Conservation (phyloP, 1,284 basidiomycete genomes). For the Microbotryum violaceum region DNA sequence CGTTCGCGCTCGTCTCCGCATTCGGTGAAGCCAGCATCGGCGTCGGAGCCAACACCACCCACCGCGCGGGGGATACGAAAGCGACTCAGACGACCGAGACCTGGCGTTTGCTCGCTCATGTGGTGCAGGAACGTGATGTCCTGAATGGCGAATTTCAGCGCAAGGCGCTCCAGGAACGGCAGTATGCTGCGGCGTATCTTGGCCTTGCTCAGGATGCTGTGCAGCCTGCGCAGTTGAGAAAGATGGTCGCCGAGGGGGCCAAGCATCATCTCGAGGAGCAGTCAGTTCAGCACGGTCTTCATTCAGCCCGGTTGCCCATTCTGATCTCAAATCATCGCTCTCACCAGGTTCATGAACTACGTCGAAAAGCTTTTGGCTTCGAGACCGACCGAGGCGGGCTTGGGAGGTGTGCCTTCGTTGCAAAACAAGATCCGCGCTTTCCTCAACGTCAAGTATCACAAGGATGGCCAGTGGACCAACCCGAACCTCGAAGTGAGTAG, state of each 20-base stretch:
- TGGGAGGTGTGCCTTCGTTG: slow-evolving; percentile 86
- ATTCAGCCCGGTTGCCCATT: slow-evolving; percentile 54
- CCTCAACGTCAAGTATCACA: slow-evolving; percentile 61
- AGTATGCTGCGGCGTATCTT: slow-evolving; percentile 48
- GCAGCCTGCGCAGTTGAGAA: slow-evolving; percentile 37
- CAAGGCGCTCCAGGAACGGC: slow-evolving; percentile 41
- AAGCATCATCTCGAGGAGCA: slow-evolving; percentile 51
- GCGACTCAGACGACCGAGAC: slow-evolving; percentile 41
- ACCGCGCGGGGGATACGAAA: slow-evolving; percentile 14
- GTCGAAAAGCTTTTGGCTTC: slow-evolving; percentile 78
- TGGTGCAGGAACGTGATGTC: slow-evolving; percentile 46
- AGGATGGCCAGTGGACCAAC: slow-evolving; percentile 74
- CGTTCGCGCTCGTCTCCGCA: slow-evolving; percentile 64
- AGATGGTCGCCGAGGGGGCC: slow-evolving; percentile 34
- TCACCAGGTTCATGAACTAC: slow-evolving; percentile 62
- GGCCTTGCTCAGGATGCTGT: slow-evolving; percentile 27
- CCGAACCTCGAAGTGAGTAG: slow-evolving; percentile 60
- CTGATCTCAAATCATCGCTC: not conserved
- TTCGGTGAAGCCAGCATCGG: slow-evolving; percentile 51
- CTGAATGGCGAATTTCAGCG: slow-evolving; percentile 41
- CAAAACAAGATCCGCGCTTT: slow-evolving; percentile 84
- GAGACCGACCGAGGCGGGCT: slow-evolving; percentile 71
- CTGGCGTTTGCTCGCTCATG: slow-evolving; percentile 44
- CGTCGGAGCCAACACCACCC: slow-evolving; percentile 2
- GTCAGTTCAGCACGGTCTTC: slow-evolving; percentile 55